Percentiles rank a stretch among this genome's conserved stretches.
phyloP scores from a whole-genome alignment of 768 basidiomycete species.

The Tricholoma terreum region DNA sequence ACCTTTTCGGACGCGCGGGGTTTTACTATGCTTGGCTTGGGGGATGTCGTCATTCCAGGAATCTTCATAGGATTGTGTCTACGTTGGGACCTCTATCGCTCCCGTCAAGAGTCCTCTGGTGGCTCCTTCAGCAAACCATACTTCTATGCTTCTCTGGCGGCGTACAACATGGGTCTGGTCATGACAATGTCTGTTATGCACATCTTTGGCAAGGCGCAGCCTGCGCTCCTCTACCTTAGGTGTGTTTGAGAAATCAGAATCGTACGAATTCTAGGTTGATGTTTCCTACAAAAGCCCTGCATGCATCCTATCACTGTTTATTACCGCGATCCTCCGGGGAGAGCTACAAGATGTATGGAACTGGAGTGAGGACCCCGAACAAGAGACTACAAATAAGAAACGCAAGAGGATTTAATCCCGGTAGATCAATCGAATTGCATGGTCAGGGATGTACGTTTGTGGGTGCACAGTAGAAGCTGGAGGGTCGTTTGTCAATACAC shows the following conservation, averaged over 20 bases:
- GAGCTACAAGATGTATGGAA: constrained; percentile 70
- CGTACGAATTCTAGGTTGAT: not conserved
- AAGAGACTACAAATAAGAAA: constrained; percentile 9
- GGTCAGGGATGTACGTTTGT: too few species aligned
- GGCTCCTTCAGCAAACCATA: constrained; percentile 62
- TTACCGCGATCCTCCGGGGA: constrained; percentile 57
- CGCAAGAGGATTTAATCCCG: constrained; percentile 1
- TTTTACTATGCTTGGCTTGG: constrained; percentile 88
- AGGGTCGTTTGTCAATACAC: too few species aligned
- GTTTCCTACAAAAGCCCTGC: constrained; percentile 55
- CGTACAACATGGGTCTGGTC: constrained; percentile 71
- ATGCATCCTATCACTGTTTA: constrained; percentile 67
- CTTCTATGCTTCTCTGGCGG: constrained; percentile 64
- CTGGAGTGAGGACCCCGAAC: constrained; percentile 59
- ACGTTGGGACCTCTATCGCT: constrained; percentile 72
- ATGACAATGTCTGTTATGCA: constrained; percentile 89
- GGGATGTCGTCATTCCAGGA: constrained; percentile 72
- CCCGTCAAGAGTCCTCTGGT: constrained; percentile 22
- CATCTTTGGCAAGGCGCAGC: constrained; percentile 70
- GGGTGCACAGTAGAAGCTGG: too few species aligned
- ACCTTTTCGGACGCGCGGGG: constrained; percentile 48
- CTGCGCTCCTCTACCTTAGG: constrained; percentile 91
- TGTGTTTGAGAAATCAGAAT: constrained; percentile 27
- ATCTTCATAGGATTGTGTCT: constrained; percentile 81
- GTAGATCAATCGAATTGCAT: too few species aligned